phyloP scores from a whole-genome alignment of 805 yeast genomes.

The Millerago galiae region DNA sequence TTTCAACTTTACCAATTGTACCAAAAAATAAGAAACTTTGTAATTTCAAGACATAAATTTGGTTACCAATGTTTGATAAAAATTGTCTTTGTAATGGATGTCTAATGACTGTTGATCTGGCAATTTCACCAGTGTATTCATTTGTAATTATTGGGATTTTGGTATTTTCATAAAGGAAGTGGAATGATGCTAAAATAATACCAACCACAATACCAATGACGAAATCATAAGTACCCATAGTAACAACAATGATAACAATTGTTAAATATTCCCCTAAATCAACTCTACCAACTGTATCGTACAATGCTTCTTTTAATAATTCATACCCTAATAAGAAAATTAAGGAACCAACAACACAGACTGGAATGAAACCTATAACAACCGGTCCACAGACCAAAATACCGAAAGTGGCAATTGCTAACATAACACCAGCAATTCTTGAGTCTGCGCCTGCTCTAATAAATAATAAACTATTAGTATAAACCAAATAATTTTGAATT shows the following conservation, averaged over 20 bases:
- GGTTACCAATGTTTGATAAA: constrained; percentile 79
- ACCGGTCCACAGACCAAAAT: constrained; percentile 88
- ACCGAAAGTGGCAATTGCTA: constrained; percentile 73
- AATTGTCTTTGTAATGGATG: constrained; percentile 87
- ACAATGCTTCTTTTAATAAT: constrained; percentile 74
- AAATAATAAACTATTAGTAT: constrained; percentile 87
- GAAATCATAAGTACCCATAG: constrained; percentile 95
- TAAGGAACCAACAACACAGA: constrained; percentile 91
- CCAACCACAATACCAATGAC: constrained; percentile 91
- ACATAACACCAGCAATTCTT: constrained; percentile 80
- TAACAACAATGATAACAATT: constrained; percentile 75
- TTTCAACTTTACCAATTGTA: constrained; percentile 87
- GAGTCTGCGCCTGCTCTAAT: constrained; percentile 94
- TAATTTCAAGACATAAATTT: constrained; percentile 78
- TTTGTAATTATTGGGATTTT: constrained; percentile 76
- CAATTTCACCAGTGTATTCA: constrained; percentile 79
- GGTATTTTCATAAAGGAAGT: constrained; percentile 92
- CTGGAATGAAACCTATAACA: constrained; percentile 90
- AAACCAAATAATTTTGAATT: constrained; percentile 90
- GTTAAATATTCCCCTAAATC: constrained; percentile 77
- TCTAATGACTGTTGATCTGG: constrained; percentile 86
- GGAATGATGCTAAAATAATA: constrained; percentile 82
- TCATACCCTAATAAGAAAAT: constrained; percentile 91
- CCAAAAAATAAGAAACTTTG: constrained; percentile 93
- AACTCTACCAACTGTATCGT: constrained; percentile 77